Percentiles rank a stretch among this genome's conserved stretches.
Evolutionary conservation across 805 yeast species (phyloP).

Genomic region (Phaffomyces antillensis): DNA sequence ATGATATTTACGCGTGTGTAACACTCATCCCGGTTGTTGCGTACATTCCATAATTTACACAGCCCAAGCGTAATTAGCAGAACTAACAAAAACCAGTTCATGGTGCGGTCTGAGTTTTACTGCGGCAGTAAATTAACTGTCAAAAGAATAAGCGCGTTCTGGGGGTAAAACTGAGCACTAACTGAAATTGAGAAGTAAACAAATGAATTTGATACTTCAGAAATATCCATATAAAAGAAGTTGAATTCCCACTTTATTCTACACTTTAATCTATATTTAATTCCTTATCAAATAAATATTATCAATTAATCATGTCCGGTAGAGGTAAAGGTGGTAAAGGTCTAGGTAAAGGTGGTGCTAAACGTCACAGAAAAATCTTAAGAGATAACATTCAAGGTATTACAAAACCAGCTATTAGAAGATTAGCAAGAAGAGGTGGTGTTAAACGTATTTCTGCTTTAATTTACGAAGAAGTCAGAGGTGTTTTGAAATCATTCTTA

Average conservation of each 20-base stretch:
- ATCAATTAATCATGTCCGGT: conserved; percentile 65
- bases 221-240: neutral
- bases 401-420: conserved; percentile 99
- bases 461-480: conserved; percentile 98
- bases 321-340: conserved; percentile 99
- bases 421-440: conserved; percentile 99
- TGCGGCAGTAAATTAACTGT: no score
- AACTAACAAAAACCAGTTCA: neutral
- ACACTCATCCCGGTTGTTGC: no score
- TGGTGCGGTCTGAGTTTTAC: no score
- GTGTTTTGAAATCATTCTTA: conserved; percentile 90
- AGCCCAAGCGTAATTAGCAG: neutral
- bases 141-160: no score
- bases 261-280: neutral
- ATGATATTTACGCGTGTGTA: no score
- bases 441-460: conserved; percentile 99
- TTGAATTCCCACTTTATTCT: neutral
- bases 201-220: no score
- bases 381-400: conserved; percentile 99
- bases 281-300: conserved; percentile 11
- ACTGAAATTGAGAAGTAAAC: no score
- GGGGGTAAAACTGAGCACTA: no score
- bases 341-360: conserved; percentile 99
- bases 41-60: no score
- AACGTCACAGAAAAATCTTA: conserved; percentile 98